A percentile compares a stretch with the other conserved stretches of the same genome.
Evolutionary conservation across 768 basidiomycete species (phyloP).

Genomic region (Lyophyllum shimeji): DNA sequence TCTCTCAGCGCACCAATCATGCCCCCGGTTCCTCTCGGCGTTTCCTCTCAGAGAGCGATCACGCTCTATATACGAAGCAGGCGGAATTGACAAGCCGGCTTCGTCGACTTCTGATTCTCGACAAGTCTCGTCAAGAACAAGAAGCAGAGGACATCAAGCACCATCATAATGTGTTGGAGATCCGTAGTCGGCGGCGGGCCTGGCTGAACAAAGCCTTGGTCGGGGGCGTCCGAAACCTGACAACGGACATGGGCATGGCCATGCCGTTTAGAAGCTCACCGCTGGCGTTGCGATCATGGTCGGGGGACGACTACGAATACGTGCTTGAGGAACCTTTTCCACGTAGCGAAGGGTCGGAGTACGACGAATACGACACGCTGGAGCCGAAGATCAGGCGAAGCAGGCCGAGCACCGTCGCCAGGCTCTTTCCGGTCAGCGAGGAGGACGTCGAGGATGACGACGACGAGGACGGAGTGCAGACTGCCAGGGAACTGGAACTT

Average conservation of each 20-base stretch:
- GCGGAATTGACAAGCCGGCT: constrained; percentile 35
- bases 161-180: constrained; percentile 49
- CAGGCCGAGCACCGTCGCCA: constrained; percentile 16
- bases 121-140: constrained; percentile 40
- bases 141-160: constrained; percentile 37
- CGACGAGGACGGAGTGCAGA: constrained; percentile 23
- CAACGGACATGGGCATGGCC: constrained; percentile 42
- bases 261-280: constrained; percentile 52
- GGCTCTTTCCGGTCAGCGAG: constrained; percentile 43
- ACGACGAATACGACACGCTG: constrained; percentile 18
- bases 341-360: constrained; percentile 8
- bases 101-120: constrained; percentile 37
- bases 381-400: constrained; percentile 10
- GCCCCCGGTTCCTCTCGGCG: constrained; percentile 26
- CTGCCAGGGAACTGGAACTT: constrained; percentile 29
- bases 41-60: constrained; percentile 26
- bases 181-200: constrained; percentile 60
- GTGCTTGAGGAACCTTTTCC: background rate
- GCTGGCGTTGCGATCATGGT: constrained; percentile 40
- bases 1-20: constrained; percentile 16
- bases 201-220: constrained; percentile 57
- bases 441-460: constrained; percentile 18
- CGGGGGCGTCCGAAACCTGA: constrained; percentile 15
- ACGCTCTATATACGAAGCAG: constrained; percentile 35
- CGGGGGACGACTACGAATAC: constrained; percentile 34